Evolutionary conservation across 169 alveolate genomes (phyloP), one percentile per base, ranked within the genome.

Genomic region (Plasmodium vivax): DNA sequence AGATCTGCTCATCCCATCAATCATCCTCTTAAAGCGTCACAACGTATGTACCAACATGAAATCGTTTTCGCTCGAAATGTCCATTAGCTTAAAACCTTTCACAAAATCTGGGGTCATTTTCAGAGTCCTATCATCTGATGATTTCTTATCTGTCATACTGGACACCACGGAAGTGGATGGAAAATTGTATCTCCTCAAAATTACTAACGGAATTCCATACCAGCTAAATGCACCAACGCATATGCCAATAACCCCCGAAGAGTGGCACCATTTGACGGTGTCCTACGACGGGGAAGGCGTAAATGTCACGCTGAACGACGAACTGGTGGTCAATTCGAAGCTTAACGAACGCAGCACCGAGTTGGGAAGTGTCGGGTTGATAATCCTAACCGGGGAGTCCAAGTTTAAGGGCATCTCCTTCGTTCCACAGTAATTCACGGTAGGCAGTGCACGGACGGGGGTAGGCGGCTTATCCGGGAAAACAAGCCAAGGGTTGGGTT

Each of bases 21-120:
- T 92, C 43, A 45, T 82, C 45, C 95, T 92, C 72, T 71, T 92
- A 36, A 92, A 92, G 27, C 51, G 54, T 36, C 92, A 92, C 14
- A 82, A 83, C 30, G 12, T 92, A 92, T 92, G 95, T 58, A 16
- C 77, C 27, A 51, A 79, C 36, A 82, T 92, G 62, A 23, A 71
- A 58, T 82, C 92, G 1, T 92, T 43, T 51, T 72, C 84, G 73
- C 83, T 92, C 62, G 45, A 73, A 32, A 34, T 82, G 7, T 82
- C 80, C 34, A 71, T 92, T 82, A 82, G 36, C 23, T 71, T 92
- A 83, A 74, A 82, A 45, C 73, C 74, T 32, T 71, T 73, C 32
- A 82, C 95, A 45, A 92, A 92, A 79, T 47, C 92, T 45, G 95
- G 95, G 74, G 56, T 92, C 27, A 83, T 92, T 82, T 92, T 92